Base-by-base conservation (phyloP, 75 land plant genomes). In the Azolla pinnata region DNA sequence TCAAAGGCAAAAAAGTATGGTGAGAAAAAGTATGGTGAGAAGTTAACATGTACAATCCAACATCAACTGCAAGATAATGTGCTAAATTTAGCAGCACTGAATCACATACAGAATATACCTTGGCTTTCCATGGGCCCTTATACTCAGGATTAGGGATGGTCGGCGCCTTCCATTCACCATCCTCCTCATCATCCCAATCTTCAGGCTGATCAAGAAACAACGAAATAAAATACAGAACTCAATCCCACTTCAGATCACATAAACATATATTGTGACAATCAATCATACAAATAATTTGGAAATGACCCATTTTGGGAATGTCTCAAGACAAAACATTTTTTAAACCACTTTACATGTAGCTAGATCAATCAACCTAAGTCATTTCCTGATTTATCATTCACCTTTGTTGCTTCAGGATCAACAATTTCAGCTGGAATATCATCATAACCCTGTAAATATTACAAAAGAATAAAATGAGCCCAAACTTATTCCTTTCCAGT, bases 161-260 rank as follows among this genome's bases (percentile, higher is more conserved):
- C 56, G 95, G 95, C 19, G 86, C 79, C 38, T 76, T 78, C 97
- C 97, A 91, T 49, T 88, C 97, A 62, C 97, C 93, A 82, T 91
- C 86, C 62, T 88, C 88, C 62, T 91, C 88, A 55, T 91, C 95
- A 72, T 91, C 97, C 97, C 97, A 91, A 51, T 91, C 95, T 28
- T 91, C 95, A 16, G 97, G 97, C 97, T 91, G 73, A 31, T 30
- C 4, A 28, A 5, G 29, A 32, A 57, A 21, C 29, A 57, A 31
- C 7, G 10, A 57, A 4, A 16, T n/a, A n/a, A n/a, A n/a, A n/a
- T n/a, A n/a, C n/a, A n/a, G n/a, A n/a, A n/a, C n/a, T n/a, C n/a
- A n/a, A n/a, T n/a, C n/a, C n/a, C n/a, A n/a, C n/a, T n/a, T n/a
- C n/a, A n/a, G n/a, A n/a, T n/a, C n/a, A n/a, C n/a, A n/a, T n/a